A percentile compares a stretch with the other conserved stretches of the same genome.
phyloP scores from a whole-genome alignment of 495 filamentous ascomycete genomes.

The Neurospora sp. region DNA sequence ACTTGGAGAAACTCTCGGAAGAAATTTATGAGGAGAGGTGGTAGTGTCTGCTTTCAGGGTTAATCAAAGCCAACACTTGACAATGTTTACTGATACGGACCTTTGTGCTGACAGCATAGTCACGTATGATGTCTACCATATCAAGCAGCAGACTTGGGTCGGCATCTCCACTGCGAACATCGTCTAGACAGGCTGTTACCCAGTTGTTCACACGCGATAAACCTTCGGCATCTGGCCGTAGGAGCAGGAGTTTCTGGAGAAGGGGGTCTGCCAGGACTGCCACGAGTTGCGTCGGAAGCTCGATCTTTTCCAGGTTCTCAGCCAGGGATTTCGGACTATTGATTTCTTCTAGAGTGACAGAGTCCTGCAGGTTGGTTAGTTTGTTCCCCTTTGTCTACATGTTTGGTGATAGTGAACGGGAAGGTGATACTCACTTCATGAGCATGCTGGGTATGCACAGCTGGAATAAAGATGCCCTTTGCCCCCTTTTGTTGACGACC shows the following conservation, averaged over 20 bases:
- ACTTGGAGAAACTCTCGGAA: slow-evolving; percentile 46
- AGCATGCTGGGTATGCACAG: slow-evolving; percentile 65
- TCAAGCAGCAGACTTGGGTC: slow-evolving; percentile 40
- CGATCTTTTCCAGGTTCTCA: slow-evolving; percentile 65
- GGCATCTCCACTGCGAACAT: slow-evolving; percentile 45
- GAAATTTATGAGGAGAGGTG: slow-evolving; percentile 52
- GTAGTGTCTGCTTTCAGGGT: slow-evolving; percentile 41
- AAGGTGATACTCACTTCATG: slow-evolving; percentile 40
- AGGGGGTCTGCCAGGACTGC: slow-evolving; percentile 67
- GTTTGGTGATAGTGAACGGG: slow-evolving; percentile 5
- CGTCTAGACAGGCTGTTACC: slow-evolving; percentile 50
- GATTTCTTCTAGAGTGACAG: slow-evolving; percentile 69
- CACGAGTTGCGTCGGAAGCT: slow-evolving; percentile 71
- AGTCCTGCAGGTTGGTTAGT: slow-evolving; percentile 29
- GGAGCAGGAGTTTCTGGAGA: slow-evolving; percentile 62
- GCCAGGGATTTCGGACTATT: slow-evolving; percentile 64
- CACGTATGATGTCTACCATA: slow-evolving; percentile 46
- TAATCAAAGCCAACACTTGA: background rate
- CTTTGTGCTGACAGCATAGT: slow-evolving; percentile 55
- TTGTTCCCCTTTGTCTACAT: background rate
- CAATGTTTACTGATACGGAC: slow-evolving; percentile 27
- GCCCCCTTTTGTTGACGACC: slow-evolving; percentile 35
- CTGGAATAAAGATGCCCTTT: slow-evolving; percentile 44
- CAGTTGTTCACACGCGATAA: slow-evolving; percentile 54
- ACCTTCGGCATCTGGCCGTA: slow-evolving; percentile 50